Base-by-base conservation (phyloP, 768 basidiomycete species). In the Strobilomyces confusus region DNA sequence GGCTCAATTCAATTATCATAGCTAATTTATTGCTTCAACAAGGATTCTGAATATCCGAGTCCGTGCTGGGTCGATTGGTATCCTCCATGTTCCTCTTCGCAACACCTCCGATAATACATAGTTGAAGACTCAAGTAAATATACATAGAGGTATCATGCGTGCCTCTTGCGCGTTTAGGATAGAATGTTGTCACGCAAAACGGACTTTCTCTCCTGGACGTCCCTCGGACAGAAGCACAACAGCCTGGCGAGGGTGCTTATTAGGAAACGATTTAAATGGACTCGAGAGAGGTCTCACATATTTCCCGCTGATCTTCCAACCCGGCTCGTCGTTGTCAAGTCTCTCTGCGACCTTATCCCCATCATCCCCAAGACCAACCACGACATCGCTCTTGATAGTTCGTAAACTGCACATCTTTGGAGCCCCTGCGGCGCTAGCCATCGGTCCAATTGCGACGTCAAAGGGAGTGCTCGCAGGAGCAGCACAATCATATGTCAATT, bases 301-400 rank as follows among this genome's bases (percentile, higher is more conserved):
- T 91, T 95, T 94, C 44, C 93, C 93, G 46, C 89, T 91, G 64
- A 97, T 95, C 76, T 93, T 95, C 95, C 95, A 98, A 46, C 95
- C 95, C 17, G 88, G 83, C 65, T 97, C 92, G 25, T 80, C 77
- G 62, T 87, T 76, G 69, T 95, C 91, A n/a, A 97, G 75, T 52
- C 76, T 79, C 68, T 91, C 87, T 3, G 90, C 91, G 34, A 83
- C 71, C 42, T 74, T 74, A 58, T 91, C 87, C 4, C 86, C 85
- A 12, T 86, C 72, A 9, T 76, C 67, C 33, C 87, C 89, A 25
- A 92, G 73, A 7, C 91, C 91, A 40, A 95, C 93, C 4, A 98
- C 93, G 40, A 97, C 94, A 62, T 98, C 95, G 57, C 87, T 90
- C 75, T 98, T 98, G 75, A 98, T 84, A 9, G 95, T 97, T 54